Conservation (phyloP, 2,329 filamentous ascomycete genomes). For the Sporothrix inflata region DNA sequence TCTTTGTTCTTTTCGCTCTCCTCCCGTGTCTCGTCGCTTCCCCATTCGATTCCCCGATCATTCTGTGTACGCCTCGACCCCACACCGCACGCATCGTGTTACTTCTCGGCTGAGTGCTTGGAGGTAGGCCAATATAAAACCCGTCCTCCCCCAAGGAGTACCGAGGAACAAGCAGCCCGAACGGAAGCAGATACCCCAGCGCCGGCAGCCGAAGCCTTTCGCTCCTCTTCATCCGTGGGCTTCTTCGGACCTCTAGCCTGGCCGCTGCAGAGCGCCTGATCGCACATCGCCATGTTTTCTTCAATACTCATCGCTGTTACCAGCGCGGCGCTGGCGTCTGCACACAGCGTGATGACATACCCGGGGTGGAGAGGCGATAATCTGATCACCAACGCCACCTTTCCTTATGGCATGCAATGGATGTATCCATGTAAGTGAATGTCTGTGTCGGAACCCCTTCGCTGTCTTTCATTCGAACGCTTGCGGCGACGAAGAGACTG, state of each 20-base stretch:
- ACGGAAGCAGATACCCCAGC: too few relatives aligned
- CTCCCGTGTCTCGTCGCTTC: neutral
- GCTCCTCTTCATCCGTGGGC: too few relatives aligned
- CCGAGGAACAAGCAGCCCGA: too few relatives aligned
- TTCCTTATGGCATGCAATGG: constrained; percentile 93
- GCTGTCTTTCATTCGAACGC: neutral
- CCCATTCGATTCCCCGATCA: neutral
- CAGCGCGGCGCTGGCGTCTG: constrained; percentile 56
- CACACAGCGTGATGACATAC: constrained; percentile 85
- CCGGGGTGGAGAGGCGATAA: constrained; percentile 88
- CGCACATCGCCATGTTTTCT: constrained; percentile 48
- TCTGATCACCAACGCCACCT: constrained; percentile 75
- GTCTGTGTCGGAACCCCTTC: neutral
- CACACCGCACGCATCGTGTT: too few relatives aligned
- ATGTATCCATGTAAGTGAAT: constrained; percentile 80
- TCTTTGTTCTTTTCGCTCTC: neutral
- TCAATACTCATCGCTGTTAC: constrained; percentile 51
- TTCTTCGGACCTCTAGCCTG: neutral
- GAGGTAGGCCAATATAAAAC: too few relatives aligned
- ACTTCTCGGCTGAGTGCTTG: too few relatives aligned
- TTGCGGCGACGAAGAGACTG: neutral
- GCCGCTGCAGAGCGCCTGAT: neutral
- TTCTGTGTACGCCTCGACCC: constrained; percentile 5
- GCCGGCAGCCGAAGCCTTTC: too few relatives aligned
- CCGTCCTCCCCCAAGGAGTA: too few relatives aligned